Evolutionary conservation across 805 yeast species (phyloP), one percentile per base, ranked within the genome.

Genomic region (Schizosaccharomyces osmophilus): DNA sequence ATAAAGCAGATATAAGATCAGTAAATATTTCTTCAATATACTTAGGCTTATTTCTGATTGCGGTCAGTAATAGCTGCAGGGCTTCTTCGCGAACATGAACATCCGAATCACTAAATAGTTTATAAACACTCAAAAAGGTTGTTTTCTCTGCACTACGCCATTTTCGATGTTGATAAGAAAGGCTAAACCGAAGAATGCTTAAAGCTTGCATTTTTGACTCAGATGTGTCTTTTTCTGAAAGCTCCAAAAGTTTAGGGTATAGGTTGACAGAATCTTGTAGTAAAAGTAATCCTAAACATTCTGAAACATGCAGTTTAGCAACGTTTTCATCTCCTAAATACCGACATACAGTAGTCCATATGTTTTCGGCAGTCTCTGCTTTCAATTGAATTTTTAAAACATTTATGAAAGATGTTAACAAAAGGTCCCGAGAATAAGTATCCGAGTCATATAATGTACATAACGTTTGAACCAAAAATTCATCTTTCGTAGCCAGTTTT

Each of bases 1-100:
- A 77, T 45, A 45, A n/a, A 9, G 26, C 51, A 6, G 22, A 24
- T 45, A 45, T 9, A n/a, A 45, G 51, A 19, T 45, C 51, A 45
- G 13, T 45, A 45, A 19, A 45, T 19, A 45, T 17, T n/a, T 45
- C 51, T 45, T n/a, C 51, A 2, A 45, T 45, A 24, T 8, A 45
- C 22, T n/a, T 19, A n/a, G 26, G 51, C 51, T 24, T 45, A 17
- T 45, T 45, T 17, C 26, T 45, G 13, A 45, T 45, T 24, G 26
- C 51, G 13, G 51, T 19, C 26, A 45, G 11, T 45, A 45, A 11
- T n/a, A 45, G 11, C 51, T 45, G 51, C 24, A 45, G 13, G n/a
- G 51, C 26, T 45, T 45, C 51, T 45, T 45, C 26, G 13, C 51
- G 22, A 45, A 45, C 51, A 9, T 45, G 26, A 17, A 45, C 26